Base-by-base conservation (phyloP, 202 grass and related monocot genomes). In the Setaria viridis region DNA sequence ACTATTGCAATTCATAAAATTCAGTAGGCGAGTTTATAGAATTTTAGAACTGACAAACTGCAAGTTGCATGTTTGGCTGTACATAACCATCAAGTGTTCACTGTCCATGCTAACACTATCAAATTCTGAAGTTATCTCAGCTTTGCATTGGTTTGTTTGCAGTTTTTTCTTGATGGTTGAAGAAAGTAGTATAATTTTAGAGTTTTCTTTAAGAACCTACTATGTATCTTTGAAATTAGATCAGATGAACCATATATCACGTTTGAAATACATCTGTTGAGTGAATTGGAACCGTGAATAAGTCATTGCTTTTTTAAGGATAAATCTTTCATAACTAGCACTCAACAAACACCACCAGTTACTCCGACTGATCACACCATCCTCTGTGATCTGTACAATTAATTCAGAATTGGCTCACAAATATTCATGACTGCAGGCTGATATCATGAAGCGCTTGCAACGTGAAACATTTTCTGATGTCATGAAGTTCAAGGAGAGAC, bases 371-470 rank as follows among this genome's bases (percentile, higher is more conserved):
- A 37, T n/a, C 34, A 42, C 20, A 34, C 14, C 7, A 34, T 74
- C 30, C 48, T 53, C 34, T 54, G 50, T 56, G 17, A 46, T 62
- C 6, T 6, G 7, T 35, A 3, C 16, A 15, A 33, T 41, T 67
- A 15, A 0, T 25, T 68, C 47, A 25, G 7, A 55, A 42, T 8
- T 73, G 49, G 11, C 69, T 80, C 41, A 75, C 51, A 19, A 29
- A 15, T 6, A 5, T 13, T 60, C 25, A 41, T 76, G n/a, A 53
- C 65, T 76, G 50, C 78, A 95, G 95, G 78, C 55, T 51, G 87
- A 90, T 13, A 92, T 89, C 62, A 84, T 95, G 89, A 93, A 95
- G 79, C 89, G 85, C 25, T 25, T 98, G 80, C 89, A 91, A 60
- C 78, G 73, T 12, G 91, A 98, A 33, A 88, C 83, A 32, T 74